Percentiles rank a stretch among this genome's conserved stretches.
Evolutionary conservation across 73 alveolate genomes (phyloP).

Genomic region (Symbiodinium pilosum): DNA sequence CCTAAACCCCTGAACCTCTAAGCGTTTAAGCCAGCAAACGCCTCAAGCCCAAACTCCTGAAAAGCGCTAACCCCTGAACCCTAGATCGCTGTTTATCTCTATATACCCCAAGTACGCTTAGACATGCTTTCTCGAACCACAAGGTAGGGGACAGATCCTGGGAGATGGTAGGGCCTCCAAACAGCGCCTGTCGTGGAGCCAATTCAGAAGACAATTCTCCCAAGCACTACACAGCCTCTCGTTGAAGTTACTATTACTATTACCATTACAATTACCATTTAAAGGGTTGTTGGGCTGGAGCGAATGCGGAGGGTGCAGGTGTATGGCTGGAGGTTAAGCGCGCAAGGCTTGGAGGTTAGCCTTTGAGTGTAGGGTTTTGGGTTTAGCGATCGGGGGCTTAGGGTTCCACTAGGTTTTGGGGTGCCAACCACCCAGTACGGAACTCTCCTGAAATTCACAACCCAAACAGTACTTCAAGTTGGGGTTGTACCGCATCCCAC

Average conservation of each 20-base stretch:
- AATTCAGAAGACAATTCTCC: background rate
- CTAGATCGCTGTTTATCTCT: background rate
- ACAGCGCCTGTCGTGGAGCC: background rate
- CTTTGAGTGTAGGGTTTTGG: background rate
- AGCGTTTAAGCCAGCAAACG: background rate
- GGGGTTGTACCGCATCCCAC: too few species aligned
- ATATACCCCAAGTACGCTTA: background rate
- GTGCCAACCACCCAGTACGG: background rate
- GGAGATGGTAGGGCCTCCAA: too few species aligned
- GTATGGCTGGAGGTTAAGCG: background rate
- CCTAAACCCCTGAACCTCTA: background rate
- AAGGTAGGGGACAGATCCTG: background rate
- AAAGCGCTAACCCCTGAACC: background rate
- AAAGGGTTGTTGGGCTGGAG: too few species aligned
- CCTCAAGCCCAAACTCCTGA: background rate
- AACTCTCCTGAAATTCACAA: background rate
- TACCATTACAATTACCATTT: too few species aligned
- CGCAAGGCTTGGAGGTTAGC: background rate
- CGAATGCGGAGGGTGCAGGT: too few species aligned
- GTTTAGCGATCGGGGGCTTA: background rate
- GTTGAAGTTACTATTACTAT: too few species aligned
- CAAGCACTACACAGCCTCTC: background rate
- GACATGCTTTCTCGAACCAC: background rate
- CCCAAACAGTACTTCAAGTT: background rate
- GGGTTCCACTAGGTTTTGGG: background rate